A percentile compares a stretch with the other conserved stretches of the same genome.
phyloP scores from a whole-genome alignment of 371 early-diverging fungal genomes.

The Blakeslea trispora region DNA sequence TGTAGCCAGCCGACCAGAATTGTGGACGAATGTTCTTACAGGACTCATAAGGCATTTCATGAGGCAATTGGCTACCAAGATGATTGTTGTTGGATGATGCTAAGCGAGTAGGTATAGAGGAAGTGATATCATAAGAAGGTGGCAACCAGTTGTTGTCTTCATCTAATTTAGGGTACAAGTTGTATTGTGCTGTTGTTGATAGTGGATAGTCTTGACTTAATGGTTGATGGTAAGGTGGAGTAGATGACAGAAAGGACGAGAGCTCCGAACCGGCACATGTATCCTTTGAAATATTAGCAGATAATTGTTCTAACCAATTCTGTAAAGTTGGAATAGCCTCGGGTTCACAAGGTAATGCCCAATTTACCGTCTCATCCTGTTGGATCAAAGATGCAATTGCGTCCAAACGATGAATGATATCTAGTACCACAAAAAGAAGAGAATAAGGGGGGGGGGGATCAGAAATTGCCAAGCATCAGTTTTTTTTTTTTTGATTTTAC shows the following conservation, averaged over 20 bases:
- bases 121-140: not conserved
- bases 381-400: constrained; percentile 28
- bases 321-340: constrained; percentile 46
- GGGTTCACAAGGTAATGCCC: constrained; percentile 39
- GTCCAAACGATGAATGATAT: constrained; percentile 52
- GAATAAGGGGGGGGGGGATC: too few species aligned
- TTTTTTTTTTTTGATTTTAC: constrained; percentile 38
- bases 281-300: constrained; percentile 45
- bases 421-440: constrained; percentile 27
- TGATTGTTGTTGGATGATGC: too few species aligned
- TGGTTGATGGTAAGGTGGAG: not conserved
- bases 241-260: not conserved
- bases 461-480: too few species aligned
- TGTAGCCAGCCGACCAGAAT: constrained; percentile 26
- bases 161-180: constrained; percentile 23
- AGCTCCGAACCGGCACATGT: not conserved
- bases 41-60: not conserved
- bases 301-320: constrained; percentile 53
- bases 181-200: constrained; percentile 9
- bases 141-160: constrained; percentile 11
- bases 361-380: constrained; percentile 21
- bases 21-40: constrained; percentile 1
- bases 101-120: not conserved
- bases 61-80: too few species aligned
- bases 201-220: constrained; percentile 1